These are phyloP conservation scores for Solanum pinnatisectum DNA, from an alignment of 257 asterid species.

Conservation along the genomic window DNA sequence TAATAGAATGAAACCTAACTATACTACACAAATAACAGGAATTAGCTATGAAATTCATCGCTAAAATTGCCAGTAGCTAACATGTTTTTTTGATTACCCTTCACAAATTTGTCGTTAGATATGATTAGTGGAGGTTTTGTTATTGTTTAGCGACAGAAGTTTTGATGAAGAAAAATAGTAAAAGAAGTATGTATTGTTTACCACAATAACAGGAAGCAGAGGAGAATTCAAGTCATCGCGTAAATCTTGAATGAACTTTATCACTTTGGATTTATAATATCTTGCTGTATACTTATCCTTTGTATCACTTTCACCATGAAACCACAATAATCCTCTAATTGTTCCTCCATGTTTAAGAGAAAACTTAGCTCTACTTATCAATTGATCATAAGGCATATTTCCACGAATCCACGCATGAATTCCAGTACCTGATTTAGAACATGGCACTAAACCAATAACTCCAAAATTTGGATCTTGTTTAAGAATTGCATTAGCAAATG, in stretches of 20 bases:
- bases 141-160: neutral
- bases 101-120: neutral
- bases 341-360: constrained; percentile 11
- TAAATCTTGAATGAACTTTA: neutral
- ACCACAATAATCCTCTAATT: constrained; percentile 15
- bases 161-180: neutral
- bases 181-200: neutral
- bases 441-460: constrained; percentile 12
- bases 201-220: neutral
- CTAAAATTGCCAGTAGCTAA: neutral
- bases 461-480: constrained; percentile 9
- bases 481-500: constrained; percentile 19
- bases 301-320: constrained; percentile 18
- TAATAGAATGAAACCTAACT: neutral
- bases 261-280: neutral
- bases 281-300: neutral
- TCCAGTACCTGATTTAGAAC: constrained; percentile 16
- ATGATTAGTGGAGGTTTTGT: neutral
- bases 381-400: neutral
- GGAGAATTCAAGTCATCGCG: neutral
- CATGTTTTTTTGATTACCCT: neutral
- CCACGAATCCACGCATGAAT: constrained; percentile 10
- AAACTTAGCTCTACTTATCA: neutral
- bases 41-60: neutral
- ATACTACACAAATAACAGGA: neutral